These are phyloP conservation scores for Eutrema japonicum DNA, from an alignment of 345 rosid species.

Conservation along the genomic window DNA sequence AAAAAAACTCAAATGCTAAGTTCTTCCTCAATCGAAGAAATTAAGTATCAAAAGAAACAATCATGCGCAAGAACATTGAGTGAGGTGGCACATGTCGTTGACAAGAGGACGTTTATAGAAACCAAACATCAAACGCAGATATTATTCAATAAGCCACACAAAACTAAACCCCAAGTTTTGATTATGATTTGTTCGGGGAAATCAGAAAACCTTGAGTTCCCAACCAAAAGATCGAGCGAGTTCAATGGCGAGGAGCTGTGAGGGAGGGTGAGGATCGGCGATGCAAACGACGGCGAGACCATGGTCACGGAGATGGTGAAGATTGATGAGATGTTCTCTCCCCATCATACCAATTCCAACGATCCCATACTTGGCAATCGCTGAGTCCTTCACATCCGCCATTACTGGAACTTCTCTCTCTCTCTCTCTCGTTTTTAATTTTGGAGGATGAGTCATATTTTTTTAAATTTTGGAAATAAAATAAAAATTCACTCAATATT, in stretches of 20 bases:
- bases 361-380: constrained; percentile 69
- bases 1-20: constrained; percentile 13
- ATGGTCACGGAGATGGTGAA: constrained; percentile 71
- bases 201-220: constrained; percentile 58
- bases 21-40: not conserved
- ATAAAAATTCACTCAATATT: no score
- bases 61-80: not conserved
- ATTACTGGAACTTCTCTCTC: constrained; percentile 14
- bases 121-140: no score
- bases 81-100: no score
- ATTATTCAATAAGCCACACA: not conserved
- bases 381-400: constrained; percentile 35
- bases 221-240: constrained; percentile 66
- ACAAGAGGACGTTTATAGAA: no score
- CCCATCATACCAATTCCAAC: constrained; percentile 99
- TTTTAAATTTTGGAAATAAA: no score
- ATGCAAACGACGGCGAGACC: constrained; percentile 69
- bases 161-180: not conserved
- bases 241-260: constrained; percentile 64
- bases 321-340: constrained; percentile 88
- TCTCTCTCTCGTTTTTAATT: constrained; percentile 1
- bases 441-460: no score
- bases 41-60: not conserved
- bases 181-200: not conserved
- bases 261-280: constrained; percentile 84